Conservation (phyloP, 768 basidiomycete species). For the Serendipita sp. region DNA sequence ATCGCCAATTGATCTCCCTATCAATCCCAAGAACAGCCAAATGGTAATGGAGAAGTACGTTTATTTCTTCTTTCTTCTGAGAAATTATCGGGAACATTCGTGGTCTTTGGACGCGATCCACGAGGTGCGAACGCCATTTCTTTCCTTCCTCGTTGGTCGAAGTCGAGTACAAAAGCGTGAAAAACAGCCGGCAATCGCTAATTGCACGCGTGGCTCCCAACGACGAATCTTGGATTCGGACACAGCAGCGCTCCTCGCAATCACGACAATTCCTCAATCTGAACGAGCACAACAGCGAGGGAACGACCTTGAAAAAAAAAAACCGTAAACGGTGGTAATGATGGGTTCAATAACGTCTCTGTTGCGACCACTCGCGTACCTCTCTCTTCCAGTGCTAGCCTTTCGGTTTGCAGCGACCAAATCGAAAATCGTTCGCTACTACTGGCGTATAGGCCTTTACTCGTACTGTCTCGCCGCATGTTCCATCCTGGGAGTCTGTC, state of each 20-base stretch:
- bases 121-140: not conserved
- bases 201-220: not conserved
- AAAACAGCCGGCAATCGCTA: not conserved
- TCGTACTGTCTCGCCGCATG: constrained; percentile 51
- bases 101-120: not conserved
- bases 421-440: constrained; percentile 48
- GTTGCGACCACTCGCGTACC: constrained; percentile 57
- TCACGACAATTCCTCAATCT: too few species aligned
- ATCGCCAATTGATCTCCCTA: too few species aligned
- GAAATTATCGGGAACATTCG: not conserved
- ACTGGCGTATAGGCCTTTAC: constrained; percentile 57
- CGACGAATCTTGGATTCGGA: not conserved
- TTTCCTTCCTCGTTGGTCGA: not conserved
- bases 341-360: constrained; percentile 51
- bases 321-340: not conserved
- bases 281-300: too few species aligned
- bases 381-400: constrained; percentile 55
- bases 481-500: constrained; percentile 54
- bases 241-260: not conserved
- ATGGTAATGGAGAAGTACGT: too few species aligned
- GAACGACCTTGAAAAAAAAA: too few species aligned
- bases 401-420: constrained; percentile 41
- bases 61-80: too few species aligned
- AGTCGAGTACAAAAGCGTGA: not conserved
- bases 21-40: too few species aligned